These are phyloP conservation scores for Aspergillus hortae DNA, from an alignment of 2,329 filamentous ascomycete genomes.

Conservation along the genomic window DNA sequence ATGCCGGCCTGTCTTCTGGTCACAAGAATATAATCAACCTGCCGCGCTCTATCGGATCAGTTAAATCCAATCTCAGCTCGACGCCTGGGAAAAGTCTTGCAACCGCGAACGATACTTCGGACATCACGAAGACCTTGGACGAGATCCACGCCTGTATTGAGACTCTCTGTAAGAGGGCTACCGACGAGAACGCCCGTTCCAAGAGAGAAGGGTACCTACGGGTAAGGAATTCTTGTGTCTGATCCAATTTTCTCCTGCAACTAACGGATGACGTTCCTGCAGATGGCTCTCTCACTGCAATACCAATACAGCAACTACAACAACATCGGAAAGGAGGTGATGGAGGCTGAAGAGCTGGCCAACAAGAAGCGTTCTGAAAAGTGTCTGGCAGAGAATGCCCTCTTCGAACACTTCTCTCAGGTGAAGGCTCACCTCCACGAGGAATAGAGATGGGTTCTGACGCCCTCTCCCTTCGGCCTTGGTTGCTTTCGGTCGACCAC, in stretches of 20 bases:
- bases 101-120: background rate
- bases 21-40: background rate
- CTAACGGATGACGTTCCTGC: background rate
- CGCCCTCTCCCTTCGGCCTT: too few species aligned
- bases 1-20: background rate
- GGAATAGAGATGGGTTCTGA: slow-evolving; percentile 1
- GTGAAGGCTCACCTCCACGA: slow-evolving; percentile 10
- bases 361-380: slow-evolving; percentile 9
- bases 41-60: background rate
- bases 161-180: slow-evolving; percentile 9
- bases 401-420: slow-evolving; percentile 10
- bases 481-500: too few species aligned
- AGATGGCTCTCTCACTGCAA: slow-evolving; percentile 16
- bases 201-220: slow-evolving; percentile 14
- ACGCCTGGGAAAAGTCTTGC: background rate
- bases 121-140: background rate
- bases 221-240: slow-evolving; percentile 8
- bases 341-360: slow-evolving; percentile 9
- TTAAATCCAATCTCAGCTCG: background rate
- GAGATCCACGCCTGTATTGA: slow-evolving; percentile 10
- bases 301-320: slow-evolving; percentile 14
- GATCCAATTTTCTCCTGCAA: background rate
- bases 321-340: slow-evolving; percentile 6
- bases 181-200: slow-evolving; percentile 5
- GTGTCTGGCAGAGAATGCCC: slow-evolving; percentile 3